phyloP scores from a whole-genome alignment of 2,329 filamentous ascomycete genomes.

The Penicillium frequentans region DNA sequence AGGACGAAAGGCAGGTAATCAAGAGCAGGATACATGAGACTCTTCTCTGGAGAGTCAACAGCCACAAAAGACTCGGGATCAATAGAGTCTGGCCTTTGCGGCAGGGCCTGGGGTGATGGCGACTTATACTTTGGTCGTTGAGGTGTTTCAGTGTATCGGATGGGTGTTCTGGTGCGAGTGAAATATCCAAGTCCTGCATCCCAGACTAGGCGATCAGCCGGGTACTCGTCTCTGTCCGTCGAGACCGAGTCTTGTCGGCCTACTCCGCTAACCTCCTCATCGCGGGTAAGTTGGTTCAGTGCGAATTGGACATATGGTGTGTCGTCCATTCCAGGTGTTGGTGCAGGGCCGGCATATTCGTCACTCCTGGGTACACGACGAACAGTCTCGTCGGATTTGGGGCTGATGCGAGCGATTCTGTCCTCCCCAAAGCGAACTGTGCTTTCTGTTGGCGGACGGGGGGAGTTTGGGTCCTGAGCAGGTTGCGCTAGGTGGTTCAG shows the following conservation, averaged over 20 bases:
- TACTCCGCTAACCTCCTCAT: conserved; percentile 62
- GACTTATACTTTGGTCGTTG: conserved; percentile 34
- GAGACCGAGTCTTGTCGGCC: conserved; percentile 51
- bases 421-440: conserved; percentile 31
- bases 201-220: conserved; percentile 52
- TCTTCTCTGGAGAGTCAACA: conserved; percentile 45
- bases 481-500: conserved; percentile 5
- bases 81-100: conserved; percentile 26
- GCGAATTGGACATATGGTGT: conserved; percentile 87
- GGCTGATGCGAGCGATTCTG: conserved; percentile 20
- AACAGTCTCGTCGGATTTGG: conserved; percentile 24
- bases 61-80: conserved; percentile 50
- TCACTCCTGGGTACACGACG: conserved; percentile 21
- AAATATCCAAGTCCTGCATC: conserved; percentile 49
- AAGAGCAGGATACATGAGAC: conserved; percentile 53
- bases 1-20: conserved; percentile 72
- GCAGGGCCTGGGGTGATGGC: conserved; percentile 36
- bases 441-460: conserved; percentile 22
- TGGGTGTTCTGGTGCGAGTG: conserved; percentile 32
- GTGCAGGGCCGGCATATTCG: conserved; percentile 41
- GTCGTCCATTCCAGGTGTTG: conserved; percentile 78
- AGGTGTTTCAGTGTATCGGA: conserved; percentile 30
- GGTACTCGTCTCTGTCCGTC: conserved; percentile 43
- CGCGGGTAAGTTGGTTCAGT: conserved; percentile 78
- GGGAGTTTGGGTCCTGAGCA: conserved; percentile 10